A percentile compares a stretch with the other conserved stretches of the same genome.
Conservation (phyloP, 345 rosid genomes). For the Kandelia obovata region DNA sequence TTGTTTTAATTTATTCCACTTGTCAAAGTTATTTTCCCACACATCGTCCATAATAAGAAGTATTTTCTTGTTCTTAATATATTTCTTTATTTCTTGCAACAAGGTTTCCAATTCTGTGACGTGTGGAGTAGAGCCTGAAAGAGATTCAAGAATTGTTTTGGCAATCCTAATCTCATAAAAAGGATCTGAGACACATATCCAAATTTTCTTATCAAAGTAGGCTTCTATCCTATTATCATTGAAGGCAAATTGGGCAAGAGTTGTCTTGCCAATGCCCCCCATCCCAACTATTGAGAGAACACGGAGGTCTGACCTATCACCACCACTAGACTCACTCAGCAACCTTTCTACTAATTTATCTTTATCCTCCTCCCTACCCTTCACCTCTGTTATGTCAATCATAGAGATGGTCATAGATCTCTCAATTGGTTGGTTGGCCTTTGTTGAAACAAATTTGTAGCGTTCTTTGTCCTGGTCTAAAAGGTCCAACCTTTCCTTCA, state of each 20-base stretch:
- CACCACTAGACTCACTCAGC: neutral
- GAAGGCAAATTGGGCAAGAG: neutral
- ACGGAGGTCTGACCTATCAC: neutral
- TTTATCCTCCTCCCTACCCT: neutral
- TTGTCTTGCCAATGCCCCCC: neutral
- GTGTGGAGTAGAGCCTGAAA: neutral
- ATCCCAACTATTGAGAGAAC: neutral
- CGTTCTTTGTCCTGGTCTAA: no score
- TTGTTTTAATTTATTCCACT: no score
- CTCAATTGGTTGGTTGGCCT: no score
- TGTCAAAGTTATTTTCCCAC: no score
- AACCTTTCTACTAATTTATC: neutral
- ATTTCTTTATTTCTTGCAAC: rapidly evolving
- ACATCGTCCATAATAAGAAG: no score
- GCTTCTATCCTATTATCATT: neutral
- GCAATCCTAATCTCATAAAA: neutral
- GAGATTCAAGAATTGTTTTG: neutral
- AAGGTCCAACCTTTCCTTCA: no score
- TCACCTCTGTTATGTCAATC: neutral
- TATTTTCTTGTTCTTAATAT: no score
- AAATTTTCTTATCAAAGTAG: neutral
- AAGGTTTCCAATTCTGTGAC: no score
- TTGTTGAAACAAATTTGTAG: no score
- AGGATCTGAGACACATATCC: conserved; percentile 4
- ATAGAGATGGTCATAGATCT: neutral